These are phyloP conservation scores for Penicillium sp. DNA, from an alignment of 2,329 filamentous ascomycete genomes.

Conservation along the genomic window DNA sequence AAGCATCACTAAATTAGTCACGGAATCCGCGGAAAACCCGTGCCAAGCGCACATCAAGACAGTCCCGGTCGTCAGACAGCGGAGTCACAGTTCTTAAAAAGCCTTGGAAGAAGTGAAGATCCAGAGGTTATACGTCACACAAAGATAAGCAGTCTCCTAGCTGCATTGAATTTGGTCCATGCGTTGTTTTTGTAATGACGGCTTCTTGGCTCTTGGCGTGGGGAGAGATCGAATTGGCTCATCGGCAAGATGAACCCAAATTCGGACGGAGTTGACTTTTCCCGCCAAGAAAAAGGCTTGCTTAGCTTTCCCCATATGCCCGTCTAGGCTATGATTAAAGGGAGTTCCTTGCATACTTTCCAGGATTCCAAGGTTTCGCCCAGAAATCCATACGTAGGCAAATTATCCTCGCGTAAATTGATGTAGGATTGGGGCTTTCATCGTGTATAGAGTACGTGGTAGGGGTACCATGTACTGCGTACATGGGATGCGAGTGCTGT, in stretches of 20 bases:
- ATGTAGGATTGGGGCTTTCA: not conserved
- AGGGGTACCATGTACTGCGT: not conserved
- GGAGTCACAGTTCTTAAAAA: not conserved
- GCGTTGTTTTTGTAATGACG: not conserved
- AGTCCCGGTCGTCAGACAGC: not conserved
- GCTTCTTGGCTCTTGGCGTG: slow-evolving; percentile 19
- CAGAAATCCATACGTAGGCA: not conserved
- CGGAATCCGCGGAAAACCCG: not conserved
- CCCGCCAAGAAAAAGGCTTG: not conserved
- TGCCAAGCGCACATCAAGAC: not conserved
- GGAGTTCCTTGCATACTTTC: not conserved
- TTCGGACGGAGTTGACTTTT: slow-evolving; percentile 2
- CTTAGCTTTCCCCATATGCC: not conserved
- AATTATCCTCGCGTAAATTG: not conserved
- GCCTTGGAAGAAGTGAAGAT: not conserved
- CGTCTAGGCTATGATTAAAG: not conserved
- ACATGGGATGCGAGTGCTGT: not conserved
- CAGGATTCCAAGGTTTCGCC: not conserved
- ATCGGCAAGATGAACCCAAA: slow-evolving; percentile 10
- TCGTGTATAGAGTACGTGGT: not conserved
- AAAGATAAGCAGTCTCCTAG: slow-evolving; percentile 13
- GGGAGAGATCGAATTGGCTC: slow-evolving; percentile 8
- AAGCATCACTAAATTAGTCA: not conserved
- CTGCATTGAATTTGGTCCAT: slow-evolving; percentile 11
- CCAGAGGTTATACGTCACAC: slow-evolving; percentile 9